A percentile compares a stretch with the other conserved stretches of the same genome.
Evolutionary conservation across 345 rosid genomes (phyloP).

Genomic region (Citrus medica): DNA sequence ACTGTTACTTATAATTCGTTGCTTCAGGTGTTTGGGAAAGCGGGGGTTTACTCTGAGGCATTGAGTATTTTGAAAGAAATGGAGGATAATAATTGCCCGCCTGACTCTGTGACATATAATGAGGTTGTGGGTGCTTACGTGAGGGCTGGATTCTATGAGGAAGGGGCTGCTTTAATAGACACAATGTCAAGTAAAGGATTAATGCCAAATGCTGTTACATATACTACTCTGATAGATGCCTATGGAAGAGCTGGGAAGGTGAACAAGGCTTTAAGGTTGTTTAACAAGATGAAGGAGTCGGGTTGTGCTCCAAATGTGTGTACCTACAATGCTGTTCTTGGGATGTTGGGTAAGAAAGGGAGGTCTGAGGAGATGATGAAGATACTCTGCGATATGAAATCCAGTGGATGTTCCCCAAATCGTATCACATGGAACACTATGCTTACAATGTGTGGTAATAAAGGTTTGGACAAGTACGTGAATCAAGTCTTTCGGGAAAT

Average conservation of each 20-base stretch:
- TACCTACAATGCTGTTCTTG: constrained; percentile 73
- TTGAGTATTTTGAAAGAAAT: constrained; percentile 73
- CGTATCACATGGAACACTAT: constrained; percentile 92
- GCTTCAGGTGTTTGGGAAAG: constrained; percentile 78
- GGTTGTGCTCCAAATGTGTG: constrained; percentile 90
- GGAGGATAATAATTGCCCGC: constrained; percentile 70
- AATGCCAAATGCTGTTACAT: constrained; percentile 78
- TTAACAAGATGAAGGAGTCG: constrained; percentile 56
- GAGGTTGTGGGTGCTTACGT: constrained; percentile 84
- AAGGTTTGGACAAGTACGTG: constrained; percentile 65
- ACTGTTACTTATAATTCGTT: constrained; percentile 79
- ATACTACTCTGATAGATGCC: constrained; percentile 79
- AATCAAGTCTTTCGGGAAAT: constrained; percentile 71
- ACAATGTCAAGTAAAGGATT: constrained; percentile 60
- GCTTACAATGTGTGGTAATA: constrained; percentile 74
- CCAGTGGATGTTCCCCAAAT: constrained; percentile 73
- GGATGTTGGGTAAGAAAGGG: constrained; percentile 76
- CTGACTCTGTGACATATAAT: constrained; percentile 78
- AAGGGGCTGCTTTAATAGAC: constrained; percentile 76
- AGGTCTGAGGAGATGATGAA: constrained; percentile 66
- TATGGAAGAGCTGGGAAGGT: constrained; percentile 75
- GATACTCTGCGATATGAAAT: constrained; percentile 74
- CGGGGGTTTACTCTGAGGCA: constrained; percentile 70
- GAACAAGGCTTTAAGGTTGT: constrained; percentile 66
- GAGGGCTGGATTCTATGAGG: constrained; percentile 74